phyloP scores from a whole-genome alignment of 164 flowering plant species.

The Annona squamosa region DNA sequence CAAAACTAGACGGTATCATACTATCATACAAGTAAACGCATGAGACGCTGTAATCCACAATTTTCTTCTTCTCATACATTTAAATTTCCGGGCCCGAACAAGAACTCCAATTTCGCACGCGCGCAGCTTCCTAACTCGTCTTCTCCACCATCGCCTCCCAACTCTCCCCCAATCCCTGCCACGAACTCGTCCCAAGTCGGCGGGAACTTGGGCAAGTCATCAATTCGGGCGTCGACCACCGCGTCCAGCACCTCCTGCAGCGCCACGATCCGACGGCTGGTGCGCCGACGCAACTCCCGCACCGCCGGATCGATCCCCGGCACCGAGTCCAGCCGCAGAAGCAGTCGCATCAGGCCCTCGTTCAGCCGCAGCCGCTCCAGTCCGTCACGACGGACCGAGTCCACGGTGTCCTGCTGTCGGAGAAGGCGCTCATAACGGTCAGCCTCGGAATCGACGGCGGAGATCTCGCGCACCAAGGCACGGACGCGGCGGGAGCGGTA shows the following conservation, averaged over 20 bases:
- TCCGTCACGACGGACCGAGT: constrained; percentile 48
- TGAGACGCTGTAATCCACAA: too few relatives aligned
- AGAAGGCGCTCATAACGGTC: constrained; percentile 37
- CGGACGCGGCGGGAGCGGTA: constrained; percentile 58
- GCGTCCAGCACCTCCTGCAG: constrained; percentile 80
- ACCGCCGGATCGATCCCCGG: constrained; percentile 59
- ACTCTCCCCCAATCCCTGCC: constrained; percentile 32
- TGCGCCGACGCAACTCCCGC: constrained; percentile 62
- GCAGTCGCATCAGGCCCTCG: constrained; percentile 71
- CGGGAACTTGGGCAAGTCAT: constrained; percentile 22
- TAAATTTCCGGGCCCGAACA: background rate
- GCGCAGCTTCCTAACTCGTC: background rate
- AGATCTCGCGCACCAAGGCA: constrained; percentile 34
- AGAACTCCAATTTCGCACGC: background rate
- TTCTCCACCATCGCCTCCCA: background rate
- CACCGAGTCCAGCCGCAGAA: constrained; percentile 68
- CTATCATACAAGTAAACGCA: too few relatives aligned
- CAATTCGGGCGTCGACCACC: constrained; percentile 27
- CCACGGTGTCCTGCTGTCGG: constrained; percentile 84
- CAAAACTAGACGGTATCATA: too few relatives aligned
- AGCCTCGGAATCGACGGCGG: constrained; percentile 48
- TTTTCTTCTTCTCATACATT: too few relatives aligned
- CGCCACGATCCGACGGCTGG: constrained; percentile 76
- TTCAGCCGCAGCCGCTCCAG: constrained; percentile 54
- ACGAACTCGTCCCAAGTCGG: constrained; percentile 52